These are phyloP conservation scores for Wallacemonas sp. DNA, from an alignment of 208 protist genomes.

Conservation along the genomic window DNA sequence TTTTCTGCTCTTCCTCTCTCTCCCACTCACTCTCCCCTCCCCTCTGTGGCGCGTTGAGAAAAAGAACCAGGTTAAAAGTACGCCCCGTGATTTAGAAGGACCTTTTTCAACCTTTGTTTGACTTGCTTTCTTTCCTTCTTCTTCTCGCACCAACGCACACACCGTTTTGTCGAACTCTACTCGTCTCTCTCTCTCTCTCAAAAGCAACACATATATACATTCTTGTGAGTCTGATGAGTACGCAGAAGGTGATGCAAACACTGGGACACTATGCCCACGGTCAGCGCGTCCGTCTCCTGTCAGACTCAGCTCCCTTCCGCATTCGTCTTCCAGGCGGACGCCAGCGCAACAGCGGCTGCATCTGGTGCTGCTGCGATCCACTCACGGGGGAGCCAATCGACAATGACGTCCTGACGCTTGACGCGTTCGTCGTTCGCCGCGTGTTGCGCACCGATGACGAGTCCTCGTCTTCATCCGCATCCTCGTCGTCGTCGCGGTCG, in stretches of 20 bases:
- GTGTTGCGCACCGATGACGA: not conserved
- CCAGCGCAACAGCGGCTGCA: not conserved
- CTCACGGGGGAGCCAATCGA: not conserved
- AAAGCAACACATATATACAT: not conserved
- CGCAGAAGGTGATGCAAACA: not conserved
- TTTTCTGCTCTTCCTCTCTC: no score
- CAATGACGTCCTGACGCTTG: not conserved
- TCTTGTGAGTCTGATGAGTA: not conserved
- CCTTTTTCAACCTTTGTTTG: no score
- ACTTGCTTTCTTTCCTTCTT: not conserved
- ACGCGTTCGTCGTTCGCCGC: not conserved
- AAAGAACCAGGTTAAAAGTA: no score
- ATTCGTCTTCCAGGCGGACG: slow-evolving; percentile 6
- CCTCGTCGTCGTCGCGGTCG: no score
- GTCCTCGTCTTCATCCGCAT: no score
- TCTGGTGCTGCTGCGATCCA: slow-evolving; percentile 14
- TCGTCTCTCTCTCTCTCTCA: slow-evolving; percentile 6
- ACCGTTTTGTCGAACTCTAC: no score
- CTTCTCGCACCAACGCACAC: not conserved
- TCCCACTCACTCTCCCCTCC: no score
- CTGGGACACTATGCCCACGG: slow-evolving; percentile 10
- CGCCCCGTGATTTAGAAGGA: no score
- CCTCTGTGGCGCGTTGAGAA: no score
- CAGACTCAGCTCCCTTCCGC: slow-evolving; percentile 5
- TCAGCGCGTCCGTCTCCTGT: slow-evolving; percentile 8